phyloP scores from a whole-genome alignment of 2,329 filamentous ascomycete genomes.

The Tolypocladium sp. region DNA sequence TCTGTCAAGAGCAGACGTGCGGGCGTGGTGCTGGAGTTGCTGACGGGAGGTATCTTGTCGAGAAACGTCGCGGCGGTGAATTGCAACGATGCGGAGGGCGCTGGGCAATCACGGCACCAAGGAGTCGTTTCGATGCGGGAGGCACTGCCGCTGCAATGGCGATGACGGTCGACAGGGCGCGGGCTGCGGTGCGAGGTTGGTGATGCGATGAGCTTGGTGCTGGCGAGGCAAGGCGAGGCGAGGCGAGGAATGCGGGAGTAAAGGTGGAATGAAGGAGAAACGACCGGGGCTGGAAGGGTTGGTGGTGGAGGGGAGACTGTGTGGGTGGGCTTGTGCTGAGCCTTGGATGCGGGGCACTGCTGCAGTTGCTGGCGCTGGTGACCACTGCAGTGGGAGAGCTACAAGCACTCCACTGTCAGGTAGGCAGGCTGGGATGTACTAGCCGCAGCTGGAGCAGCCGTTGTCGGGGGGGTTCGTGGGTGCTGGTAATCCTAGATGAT shows the following conservation, averaged over 20 bases:
- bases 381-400: background rate
- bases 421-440: background rate
- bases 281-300: background rate
- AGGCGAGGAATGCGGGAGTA: conserved; percentile 2
- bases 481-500: background rate
- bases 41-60: background rate
- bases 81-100: background rate
- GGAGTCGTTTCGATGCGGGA: background rate
- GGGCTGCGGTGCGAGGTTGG: background rate
- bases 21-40: background rate
- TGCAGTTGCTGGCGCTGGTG: background rate
- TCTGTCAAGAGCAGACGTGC: background rate
- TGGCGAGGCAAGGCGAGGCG: background rate
- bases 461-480: background rate
- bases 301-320: background rate
- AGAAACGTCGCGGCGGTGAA: background rate
- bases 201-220: background rate
- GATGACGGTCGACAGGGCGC: background rate
- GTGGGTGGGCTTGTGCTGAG: conserved; percentile 1
- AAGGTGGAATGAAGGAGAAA: conserved; percentile 3
- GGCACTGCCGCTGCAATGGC: background rate
- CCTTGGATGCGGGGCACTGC: background rate
- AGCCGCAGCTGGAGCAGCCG: background rate
- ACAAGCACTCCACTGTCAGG: background rate
- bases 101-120: background rate